Base-by-base conservation (phyloP, 106 monocot species). In the Ottelia alismoides region DNA sequence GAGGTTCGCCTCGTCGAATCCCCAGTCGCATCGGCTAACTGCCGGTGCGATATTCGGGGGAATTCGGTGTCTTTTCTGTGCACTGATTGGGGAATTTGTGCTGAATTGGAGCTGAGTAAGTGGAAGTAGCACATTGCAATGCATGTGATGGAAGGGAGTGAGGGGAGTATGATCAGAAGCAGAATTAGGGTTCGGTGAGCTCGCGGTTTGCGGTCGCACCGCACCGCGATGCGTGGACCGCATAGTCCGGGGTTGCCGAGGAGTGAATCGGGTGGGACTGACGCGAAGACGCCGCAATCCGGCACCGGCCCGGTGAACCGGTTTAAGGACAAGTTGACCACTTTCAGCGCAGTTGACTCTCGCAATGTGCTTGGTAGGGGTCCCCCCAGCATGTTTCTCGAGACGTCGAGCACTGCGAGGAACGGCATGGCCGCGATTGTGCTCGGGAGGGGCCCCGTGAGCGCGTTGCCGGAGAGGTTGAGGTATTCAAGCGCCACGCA, bases 291-390 rank as follows among this genome's bases (percentile, higher is more conserved):
- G 11, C 86, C 86, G 2, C 35, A 47, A 11, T 16, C 44, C 0
- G 75, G 72, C 21, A 87, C 27, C 14, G 25, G 28, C 0, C 93
- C 87, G 19, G 77, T 65, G 62, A 93, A 76, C 26, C 74, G 66
- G 68, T 93, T 93, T 70, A 77, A 80, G 18, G 93, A 93, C 24
- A 88, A 20, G 71, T 93, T 87, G 25, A 88, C 61, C 7, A 46
- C 30, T 24, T 65, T 66, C 43, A 93, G 77, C 21, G 65, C 56
- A 3, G 64, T 22, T 24, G 88, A 84, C 1, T 54, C 61, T 44
- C 68, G 57, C 28, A 92, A 21, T 26, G 92, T 78, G 22, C 49
- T 27, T 16, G 92, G 92, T 54, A 92, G 31, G 21, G 51, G 11
- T 7, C 93, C 93, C 0, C 19, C 14, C 21, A 93, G 57, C 44